Evolutionary conservation across 2,329 filamentous ascomycete genomes (phyloP).

Genomic region (Lithohypha guttulata): DNA sequence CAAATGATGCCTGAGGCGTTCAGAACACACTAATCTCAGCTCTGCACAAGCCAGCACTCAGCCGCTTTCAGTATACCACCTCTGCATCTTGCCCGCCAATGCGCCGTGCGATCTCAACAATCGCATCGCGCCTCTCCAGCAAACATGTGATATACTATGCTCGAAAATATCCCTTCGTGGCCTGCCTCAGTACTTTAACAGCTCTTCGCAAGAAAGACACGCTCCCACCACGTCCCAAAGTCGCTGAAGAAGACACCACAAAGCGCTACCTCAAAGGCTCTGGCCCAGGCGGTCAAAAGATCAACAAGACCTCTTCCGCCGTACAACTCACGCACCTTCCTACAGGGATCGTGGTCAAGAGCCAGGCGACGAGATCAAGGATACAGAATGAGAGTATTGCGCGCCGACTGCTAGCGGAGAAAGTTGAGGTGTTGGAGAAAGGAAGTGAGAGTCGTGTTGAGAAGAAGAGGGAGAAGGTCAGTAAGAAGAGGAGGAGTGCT

Average conservation of each 20-base stretch:
- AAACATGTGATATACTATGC: too few relatives aligned
- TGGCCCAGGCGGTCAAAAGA: slow-evolving; percentile 92
- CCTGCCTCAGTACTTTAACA: slow-evolving; percentile 17
- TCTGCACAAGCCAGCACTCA: too few relatives aligned
- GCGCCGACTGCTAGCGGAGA: slow-evolving; percentile 62
- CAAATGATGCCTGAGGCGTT: too few relatives aligned
- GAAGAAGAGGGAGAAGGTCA: slow-evolving; percentile 79
- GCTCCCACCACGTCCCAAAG: slow-evolving; percentile 59
- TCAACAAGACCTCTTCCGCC: slow-evolving; percentile 96
- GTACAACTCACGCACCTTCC: slow-evolving; percentile 86
- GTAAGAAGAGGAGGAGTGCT: slow-evolving; percentile 40
- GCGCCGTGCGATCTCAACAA: too few relatives aligned
- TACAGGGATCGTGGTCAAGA: slow-evolving; percentile 88
- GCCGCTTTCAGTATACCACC: too few relatives aligned
- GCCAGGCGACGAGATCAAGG: slow-evolving; percentile 78
- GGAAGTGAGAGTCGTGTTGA: slow-evolving; percentile 63
- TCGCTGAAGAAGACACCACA: slow-evolving; percentile 65
- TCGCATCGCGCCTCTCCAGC: too few relatives aligned
- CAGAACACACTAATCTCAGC: too few relatives aligned
- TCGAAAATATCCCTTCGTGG: not conserved
- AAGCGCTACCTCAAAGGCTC: slow-evolving; percentile 83
- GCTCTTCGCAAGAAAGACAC: slow-evolving; percentile 38
- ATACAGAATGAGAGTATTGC: slow-evolving; percentile 81
- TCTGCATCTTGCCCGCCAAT: too few relatives aligned
- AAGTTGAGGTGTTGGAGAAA: slow-evolving; percentile 62